phyloP scores from a whole-genome alignment of 2,329 filamentous ascomycete genomes.

The Knufia petricola region DNA sequence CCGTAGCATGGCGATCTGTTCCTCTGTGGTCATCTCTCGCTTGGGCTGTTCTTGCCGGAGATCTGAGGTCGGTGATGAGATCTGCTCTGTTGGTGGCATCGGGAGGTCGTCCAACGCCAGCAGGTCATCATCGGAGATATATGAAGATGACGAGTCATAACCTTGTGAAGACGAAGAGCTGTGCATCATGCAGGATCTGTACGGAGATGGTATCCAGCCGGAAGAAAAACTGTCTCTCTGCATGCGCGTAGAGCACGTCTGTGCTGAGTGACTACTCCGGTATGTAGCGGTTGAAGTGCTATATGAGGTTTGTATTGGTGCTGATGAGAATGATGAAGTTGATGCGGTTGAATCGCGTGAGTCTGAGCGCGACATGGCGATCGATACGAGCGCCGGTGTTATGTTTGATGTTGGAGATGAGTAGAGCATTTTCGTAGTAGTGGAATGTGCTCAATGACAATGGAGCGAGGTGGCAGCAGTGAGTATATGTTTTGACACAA shows the following conservation, averaged over 20 bases:
- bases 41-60: conserved; percentile 8
- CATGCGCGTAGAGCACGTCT: conserved; percentile 16
- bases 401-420: conserved; percentile 21
- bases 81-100: conserved; percentile 17
- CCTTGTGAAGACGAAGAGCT: conserved; percentile 14
- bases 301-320: conserved; percentile 16
- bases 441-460: not conserved
- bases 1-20: conserved; percentile 22
- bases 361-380: conserved; percentile 23
- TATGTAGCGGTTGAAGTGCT: conserved; percentile 18
- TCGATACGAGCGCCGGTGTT: conserved; percentile 20
- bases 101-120: conserved; percentile 15
- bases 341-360: conserved; percentile 21
- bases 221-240: conserved; percentile 21
- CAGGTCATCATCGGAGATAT: conserved; percentile 23
- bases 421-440: conserved; percentile 18
- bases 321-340: conserved; percentile 12
- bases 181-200: conserved; percentile 20
- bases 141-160: conserved; percentile 14
- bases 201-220: conserved; percentile 21
- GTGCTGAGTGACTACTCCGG: conserved; percentile 12
- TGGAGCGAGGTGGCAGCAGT: not conserved
- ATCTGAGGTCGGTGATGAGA: conserved; percentile 1
- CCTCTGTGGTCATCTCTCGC: conserved; percentile 22
- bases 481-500: not conserved